Evolutionary conservation across 495 filamentous ascomycete genomes (phyloP).

Genomic region (Xylaria telfairii): DNA sequence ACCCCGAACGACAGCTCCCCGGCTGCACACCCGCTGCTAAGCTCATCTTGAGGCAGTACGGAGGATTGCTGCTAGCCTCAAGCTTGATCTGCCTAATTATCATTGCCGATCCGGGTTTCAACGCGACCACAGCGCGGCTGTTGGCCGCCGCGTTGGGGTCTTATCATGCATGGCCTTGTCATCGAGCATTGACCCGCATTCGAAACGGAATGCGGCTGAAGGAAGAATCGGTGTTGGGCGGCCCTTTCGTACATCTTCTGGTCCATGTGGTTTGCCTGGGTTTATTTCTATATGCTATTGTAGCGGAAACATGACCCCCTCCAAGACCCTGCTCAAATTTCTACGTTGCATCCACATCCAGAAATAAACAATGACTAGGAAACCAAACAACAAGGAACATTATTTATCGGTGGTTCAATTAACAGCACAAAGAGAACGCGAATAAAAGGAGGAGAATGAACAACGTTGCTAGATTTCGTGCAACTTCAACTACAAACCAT

Average conservation of each 20-base stretch:
- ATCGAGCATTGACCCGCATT: slow-evolving; percentile 39
- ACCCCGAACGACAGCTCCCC: slow-evolving; percentile 39
- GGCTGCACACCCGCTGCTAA: slow-evolving; percentile 35
- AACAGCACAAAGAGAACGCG: too few species aligned
- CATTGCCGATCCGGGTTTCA: slow-evolving; percentile 32
- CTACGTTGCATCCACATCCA: neutral
- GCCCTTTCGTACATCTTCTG: slow-evolving; percentile 12
- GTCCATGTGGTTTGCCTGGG: slow-evolving; percentile 18
- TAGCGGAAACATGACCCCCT: neutral
- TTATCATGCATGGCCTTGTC: slow-evolving; percentile 50
- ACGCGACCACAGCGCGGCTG: slow-evolving; percentile 28
- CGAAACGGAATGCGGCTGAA: neutral
- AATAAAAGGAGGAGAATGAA: too few species aligned
- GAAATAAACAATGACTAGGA: neutral
- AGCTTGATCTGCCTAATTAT: slow-evolving; percentile 39
- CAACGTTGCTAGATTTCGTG: too few species aligned
- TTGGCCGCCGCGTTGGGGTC: slow-evolving; percentile 40
- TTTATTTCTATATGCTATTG: slow-evolving; percentile 7
- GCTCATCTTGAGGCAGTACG: slow-evolving; percentile 49
- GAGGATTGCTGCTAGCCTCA: slow-evolving; percentile 46
- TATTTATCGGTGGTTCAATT: too few species aligned
- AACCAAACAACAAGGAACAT: neutral
- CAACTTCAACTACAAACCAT: too few species aligned
- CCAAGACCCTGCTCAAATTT: neutral
- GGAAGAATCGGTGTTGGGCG: slow-evolving; percentile 11